Conservation (phyloP, 495 filamentous ascomycete genomes). For the Penicillium antarcticum region DNA sequence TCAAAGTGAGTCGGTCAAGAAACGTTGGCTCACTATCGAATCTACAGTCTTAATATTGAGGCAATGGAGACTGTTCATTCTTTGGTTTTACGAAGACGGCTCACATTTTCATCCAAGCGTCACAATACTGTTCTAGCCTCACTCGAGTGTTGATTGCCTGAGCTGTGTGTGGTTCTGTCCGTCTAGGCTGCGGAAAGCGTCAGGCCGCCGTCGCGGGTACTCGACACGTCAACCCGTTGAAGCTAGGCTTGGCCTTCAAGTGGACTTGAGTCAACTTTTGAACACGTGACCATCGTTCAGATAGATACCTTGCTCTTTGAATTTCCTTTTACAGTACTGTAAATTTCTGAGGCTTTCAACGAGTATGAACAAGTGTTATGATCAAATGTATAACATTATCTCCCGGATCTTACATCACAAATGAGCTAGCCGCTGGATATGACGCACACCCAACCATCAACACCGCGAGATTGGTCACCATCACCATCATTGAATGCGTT, state of each 20-base stretch:
- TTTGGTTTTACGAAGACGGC: neutral
- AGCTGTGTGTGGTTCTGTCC: neutral
- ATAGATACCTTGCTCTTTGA: neutral
- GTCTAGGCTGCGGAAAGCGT: slow-evolving; percentile 5
- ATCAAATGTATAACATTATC: slow-evolving; percentile 1
- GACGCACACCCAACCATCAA: neutral
- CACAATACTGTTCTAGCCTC: neutral
- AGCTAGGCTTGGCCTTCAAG: neutral
- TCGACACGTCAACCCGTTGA: slow-evolving; percentile 6
- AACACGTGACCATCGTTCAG: neutral
- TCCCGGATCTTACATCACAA: neutral
- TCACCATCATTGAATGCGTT: neutral
- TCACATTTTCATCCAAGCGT: neutral
- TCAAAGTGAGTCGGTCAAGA: too few relatives aligned
- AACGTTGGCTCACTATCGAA: too few relatives aligned
- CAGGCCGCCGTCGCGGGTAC: neutral
- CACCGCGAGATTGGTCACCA: neutral
- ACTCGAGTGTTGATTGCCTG: neutral
- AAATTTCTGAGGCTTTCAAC: neutral
- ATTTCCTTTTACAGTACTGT: neutral
- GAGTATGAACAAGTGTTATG: neutral
- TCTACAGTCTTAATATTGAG: too few relatives aligned
- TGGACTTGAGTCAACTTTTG: neutral
- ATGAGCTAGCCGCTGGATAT: too few relatives aligned
- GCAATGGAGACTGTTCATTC: too few relatives aligned